phyloP scores from a whole-genome alignment of 495 filamentous ascomycete genomes.

The Lasiosphaeris hirsuta region DNA sequence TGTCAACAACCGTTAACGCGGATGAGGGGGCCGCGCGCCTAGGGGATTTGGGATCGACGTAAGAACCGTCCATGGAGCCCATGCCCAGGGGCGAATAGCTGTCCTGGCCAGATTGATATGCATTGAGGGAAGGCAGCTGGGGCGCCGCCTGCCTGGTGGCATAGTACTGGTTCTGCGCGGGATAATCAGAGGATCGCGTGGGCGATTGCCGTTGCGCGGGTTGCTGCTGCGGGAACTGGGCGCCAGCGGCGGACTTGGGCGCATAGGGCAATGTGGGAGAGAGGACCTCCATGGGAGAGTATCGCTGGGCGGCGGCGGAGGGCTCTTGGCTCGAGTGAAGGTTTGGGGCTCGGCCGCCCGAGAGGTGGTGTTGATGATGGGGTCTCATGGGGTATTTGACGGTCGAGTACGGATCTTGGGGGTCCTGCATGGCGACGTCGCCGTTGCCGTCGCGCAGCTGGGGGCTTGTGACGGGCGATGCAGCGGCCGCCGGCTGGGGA shows the following conservation, averaged over 20 bases:
- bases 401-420: constrained; percentile 64
- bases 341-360: constrained; percentile 40
- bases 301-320: constrained; percentile 80
- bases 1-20: constrained; percentile 45
- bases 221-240: constrained; percentile 35
- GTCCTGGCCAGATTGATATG: constrained; percentile 57
- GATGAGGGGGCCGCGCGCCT: constrained; percentile 50
- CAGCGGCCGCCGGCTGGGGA: constrained; percentile 54
- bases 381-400: constrained; percentile 72
- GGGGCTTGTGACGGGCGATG: constrained; percentile 63
- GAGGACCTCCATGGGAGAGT: constrained; percentile 89
- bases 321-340: constrained; percentile 68
- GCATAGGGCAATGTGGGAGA: constrained; percentile 53
- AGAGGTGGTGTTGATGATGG: constrained; percentile 59
- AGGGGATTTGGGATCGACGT: constrained; percentile 73
- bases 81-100: constrained; percentile 66
- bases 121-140: constrained; percentile 69
- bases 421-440: constrained; percentile 91
- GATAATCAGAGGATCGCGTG: constrained; percentile 44
- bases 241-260: constrained; percentile 37
- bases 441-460: constrained; percentile 70
- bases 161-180: constrained; percentile 49
- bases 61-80: constrained; percentile 66
- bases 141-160: constrained; percentile 41
- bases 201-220: constrained; percentile 49